These are phyloP conservation scores for Pythium vanterpoolii DNA, from an alignment of 352 stramenopile genomes.

Conservation along the genomic window DNA sequence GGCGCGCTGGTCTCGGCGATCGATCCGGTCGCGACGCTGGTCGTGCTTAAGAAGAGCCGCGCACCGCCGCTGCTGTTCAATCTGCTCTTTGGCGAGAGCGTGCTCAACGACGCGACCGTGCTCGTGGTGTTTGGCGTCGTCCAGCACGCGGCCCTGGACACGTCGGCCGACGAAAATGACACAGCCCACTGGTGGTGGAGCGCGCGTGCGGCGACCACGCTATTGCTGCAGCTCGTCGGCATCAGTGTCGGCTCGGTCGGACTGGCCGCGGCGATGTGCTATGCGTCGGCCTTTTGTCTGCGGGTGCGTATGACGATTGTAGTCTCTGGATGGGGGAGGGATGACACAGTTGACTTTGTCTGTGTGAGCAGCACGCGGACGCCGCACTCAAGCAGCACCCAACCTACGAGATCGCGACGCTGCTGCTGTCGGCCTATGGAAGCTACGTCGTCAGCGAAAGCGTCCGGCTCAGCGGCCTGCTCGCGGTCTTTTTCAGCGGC, in stretches of 20 bases:
- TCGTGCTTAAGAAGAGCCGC: conserved; percentile 85
- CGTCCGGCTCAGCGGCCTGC: conserved; percentile 74
- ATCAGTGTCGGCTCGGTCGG: conserved; percentile 49
- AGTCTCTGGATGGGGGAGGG: neutral
- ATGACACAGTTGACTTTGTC: neutral
- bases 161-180: neutral
- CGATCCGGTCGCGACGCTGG: conserved; percentile 89
- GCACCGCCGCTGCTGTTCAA: conserved; percentile 88
- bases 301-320: neutral
- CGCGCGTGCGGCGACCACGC: neutral
- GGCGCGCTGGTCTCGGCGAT: conserved; percentile 90
- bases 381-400: conserved; percentile 36
- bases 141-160: neutral
- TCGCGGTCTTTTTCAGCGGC: conserved; percentile 91
- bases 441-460: conserved; percentile 67
- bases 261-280: conserved; percentile 43
- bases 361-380: conserved; percentile 30
- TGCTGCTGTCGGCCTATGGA: conserved; percentile 65
- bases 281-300: conserved; percentile 35
- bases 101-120: conserved; percentile 82
- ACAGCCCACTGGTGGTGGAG: no score
- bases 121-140: conserved; percentile 24
- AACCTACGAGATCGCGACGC: conserved; percentile 57
- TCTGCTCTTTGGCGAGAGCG: conserved; percentile 89
- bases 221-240: conserved; percentile 22